phyloP scores from a whole-genome alignment of 2,329 filamentous ascomycete species.

The Alternaria ventricosa region DNA sequence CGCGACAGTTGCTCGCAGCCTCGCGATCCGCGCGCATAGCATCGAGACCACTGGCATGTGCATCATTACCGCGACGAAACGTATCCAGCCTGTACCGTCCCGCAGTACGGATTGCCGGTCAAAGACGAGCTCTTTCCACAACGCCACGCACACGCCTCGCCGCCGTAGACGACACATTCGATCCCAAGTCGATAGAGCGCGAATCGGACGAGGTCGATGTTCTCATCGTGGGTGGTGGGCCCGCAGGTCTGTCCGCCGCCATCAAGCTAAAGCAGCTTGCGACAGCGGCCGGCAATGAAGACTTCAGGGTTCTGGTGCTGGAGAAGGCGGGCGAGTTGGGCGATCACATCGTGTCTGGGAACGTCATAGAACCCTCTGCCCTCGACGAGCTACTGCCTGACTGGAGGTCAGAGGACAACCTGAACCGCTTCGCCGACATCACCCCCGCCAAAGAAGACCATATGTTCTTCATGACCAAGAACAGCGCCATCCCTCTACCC shows the following conservation, averaged over 20 bases:
- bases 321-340: constrained; percentile 97
- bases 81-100: constrained; percentile 36
- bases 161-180: constrained; percentile 51
- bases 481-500: constrained; percentile 77
- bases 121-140: constrained; percentile 45
- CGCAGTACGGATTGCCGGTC: constrained; percentile 46
- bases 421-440: constrained; percentile 82
- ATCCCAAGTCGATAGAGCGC: constrained; percentile 70
- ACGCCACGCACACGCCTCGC: constrained; percentile 40
- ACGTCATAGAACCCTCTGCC: constrained; percentile 88
- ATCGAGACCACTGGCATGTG: constrained; percentile 26
- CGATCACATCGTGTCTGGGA: constrained; percentile 93
- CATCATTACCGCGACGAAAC: constrained; percentile 20
- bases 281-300: constrained; percentile 92
- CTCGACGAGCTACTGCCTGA: constrained; percentile 91
- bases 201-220: constrained; percentile 95
- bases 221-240: constrained; percentile 95
- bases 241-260: constrained; percentile 88
- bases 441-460: constrained; percentile 83
- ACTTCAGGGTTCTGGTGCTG: constrained; percentile 89
- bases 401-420: constrained; percentile 90
- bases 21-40: constrained; percentile 26
- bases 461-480: constrained; percentile 94
- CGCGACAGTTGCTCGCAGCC: constrained; percentile 34
- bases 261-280: constrained; percentile 96